These are phyloP conservation scores for Crucihimalaya himalaica DNA, from an alignment of 345 rosid genomes.

Conservation along the genomic window DNA sequence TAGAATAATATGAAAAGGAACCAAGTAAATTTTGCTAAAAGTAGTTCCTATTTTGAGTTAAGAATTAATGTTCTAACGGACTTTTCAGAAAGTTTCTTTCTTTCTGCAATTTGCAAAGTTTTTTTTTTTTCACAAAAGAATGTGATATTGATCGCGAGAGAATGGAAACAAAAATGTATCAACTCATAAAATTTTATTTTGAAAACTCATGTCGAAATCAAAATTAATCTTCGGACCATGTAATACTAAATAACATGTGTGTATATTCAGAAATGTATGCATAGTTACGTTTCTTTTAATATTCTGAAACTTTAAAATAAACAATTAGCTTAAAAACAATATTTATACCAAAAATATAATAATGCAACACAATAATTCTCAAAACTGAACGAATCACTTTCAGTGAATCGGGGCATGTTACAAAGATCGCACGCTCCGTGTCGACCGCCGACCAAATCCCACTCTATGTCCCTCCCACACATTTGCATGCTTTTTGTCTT, in stretches of 20 bases:
- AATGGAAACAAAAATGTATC: not conserved
- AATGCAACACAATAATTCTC: slow-evolving; percentile 11
- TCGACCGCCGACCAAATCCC: slow-evolving; percentile 43
- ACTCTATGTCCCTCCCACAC: slow-evolving; percentile 30
- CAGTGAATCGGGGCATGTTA: slow-evolving; percentile 41
- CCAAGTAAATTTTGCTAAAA: not conserved
- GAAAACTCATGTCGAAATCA: too few relatives aligned
- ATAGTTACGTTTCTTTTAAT: too few relatives aligned
- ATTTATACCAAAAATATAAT: not conserved
- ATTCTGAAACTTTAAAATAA: not conserved
- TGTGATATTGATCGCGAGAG: not conserved
- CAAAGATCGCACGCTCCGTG: slow-evolving; percentile 37
- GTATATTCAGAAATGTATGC: not conserved
- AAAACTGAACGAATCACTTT: slow-evolving; percentile 29
- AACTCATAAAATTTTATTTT: too few relatives aligned
- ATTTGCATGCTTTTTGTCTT: slow-evolving; percentile 28
- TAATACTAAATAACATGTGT: not conserved
- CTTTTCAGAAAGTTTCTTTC: not conserved
- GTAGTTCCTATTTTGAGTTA: not conserved
- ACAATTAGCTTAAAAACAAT: not conserved
- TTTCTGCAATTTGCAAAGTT: not conserved
- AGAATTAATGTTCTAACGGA: not conserved
- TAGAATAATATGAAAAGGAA: not conserved
- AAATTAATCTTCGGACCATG: too few relatives aligned
- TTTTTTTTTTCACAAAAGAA: not conserved